A percentile compares a stretch with the other conserved stretches of the same genome.
These are phyloP conservation scores for Hawksworthiomyces lignivorus DNA, from an alignment of 2,329 filamentous ascomycete species.

Conservation along the genomic window DNA sequence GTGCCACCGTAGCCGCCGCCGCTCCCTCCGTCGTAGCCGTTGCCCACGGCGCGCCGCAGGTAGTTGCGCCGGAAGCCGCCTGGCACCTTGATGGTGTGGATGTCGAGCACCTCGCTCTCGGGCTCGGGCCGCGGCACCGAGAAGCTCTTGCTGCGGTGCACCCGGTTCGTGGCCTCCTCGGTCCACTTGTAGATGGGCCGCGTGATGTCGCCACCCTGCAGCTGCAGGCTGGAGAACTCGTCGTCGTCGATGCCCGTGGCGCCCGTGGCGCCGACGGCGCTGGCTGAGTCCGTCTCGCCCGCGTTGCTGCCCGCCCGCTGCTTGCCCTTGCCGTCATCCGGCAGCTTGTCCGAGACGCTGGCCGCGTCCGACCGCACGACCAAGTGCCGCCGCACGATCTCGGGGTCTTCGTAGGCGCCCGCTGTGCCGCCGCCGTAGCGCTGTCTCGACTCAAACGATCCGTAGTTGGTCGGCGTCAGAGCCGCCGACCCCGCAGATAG, in stretches of 20 bases:
- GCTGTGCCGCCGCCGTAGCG: slow-evolving; percentile 42
- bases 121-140: slow-evolving; percentile 68
- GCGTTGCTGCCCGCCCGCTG: slow-evolving; percentile 41
- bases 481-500: slow-evolving; percentile 30
- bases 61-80: slow-evolving; percentile 92
- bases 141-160: slow-evolving; percentile 83
- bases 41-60: slow-evolving; percentile 62
- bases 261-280: slow-evolving; percentile 17
- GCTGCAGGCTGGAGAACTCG: slow-evolving; percentile 84
- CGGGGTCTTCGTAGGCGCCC: slow-evolving; percentile 74
- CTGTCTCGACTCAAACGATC: slow-evolving; percentile 70
- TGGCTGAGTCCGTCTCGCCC: slow-evolving; percentile 8
- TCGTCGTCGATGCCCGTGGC: slow-evolving; percentile 45
- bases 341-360: slow-evolving; percentile 43
- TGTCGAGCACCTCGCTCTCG: slow-evolving; percentile 73
- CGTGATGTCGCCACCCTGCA: slow-evolving; percentile 93
- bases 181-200: slow-evolving; percentile 95
- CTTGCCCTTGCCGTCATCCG: slow-evolving; percentile 47
- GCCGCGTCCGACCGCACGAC: slow-evolving; percentile 57
- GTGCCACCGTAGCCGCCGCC: slow-evolving; percentile 21
- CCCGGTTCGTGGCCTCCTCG: slow-evolving; percentile 68
- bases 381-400: slow-evolving; percentile 83
- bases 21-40: too few relatives aligned
- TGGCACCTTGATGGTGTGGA: slow-evolving; percentile 83
- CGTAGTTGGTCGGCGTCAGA: slow-evolving; percentile 65